Evolutionary conservation across 345 rosid genomes (phyloP).

Genomic region (Lagerstroemia speciosa): DNA sequence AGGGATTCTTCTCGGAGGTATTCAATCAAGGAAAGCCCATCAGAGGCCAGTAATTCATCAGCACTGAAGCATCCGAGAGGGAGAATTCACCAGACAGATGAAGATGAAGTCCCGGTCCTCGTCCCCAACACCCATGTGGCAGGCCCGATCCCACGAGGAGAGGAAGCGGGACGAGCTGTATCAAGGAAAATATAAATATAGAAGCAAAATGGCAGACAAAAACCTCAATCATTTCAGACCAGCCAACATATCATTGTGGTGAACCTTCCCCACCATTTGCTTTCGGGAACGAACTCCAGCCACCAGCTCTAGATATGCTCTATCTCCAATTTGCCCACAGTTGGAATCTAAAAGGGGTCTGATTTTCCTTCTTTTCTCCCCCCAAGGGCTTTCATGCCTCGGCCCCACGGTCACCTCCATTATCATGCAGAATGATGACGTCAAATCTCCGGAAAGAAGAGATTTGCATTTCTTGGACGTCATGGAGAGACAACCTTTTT

Average conservation of each 20-base stretch:
- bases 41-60: neutral
- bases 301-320: slow-evolving; percentile 26
- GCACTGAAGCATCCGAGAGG: too few species aligned
- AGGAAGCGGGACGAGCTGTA: neutral
- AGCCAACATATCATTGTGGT: slow-evolving; percentile 20
- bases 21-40: neutral
- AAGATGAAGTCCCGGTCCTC: neutral
- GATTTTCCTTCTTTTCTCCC: neutral
- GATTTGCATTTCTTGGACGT: slow-evolving; percentile 19
- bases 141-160: slow-evolving; percentile 28
- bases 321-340: slow-evolving; percentile 1
- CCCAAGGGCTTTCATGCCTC: too few species aligned
- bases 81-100: neutral
- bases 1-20: neutral
- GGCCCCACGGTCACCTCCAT: slow-evolving; percentile 1
- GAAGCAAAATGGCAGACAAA: slow-evolving; percentile 41
- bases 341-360: neutral
- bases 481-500: neutral
- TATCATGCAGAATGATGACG: neutral
- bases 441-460: neutral
- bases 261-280: slow-evolving; percentile 33
- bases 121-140: slow-evolving; percentile 11
- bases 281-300: slow-evolving; percentile 19
- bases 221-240: slow-evolving; percentile 30
- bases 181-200: neutral